Percentiles rank a stretch among this genome's conserved stretches.
Evolutionary conservation across 768 basidiomycete species (phyloP).

Genomic region (Boletellus ananas): DNA sequence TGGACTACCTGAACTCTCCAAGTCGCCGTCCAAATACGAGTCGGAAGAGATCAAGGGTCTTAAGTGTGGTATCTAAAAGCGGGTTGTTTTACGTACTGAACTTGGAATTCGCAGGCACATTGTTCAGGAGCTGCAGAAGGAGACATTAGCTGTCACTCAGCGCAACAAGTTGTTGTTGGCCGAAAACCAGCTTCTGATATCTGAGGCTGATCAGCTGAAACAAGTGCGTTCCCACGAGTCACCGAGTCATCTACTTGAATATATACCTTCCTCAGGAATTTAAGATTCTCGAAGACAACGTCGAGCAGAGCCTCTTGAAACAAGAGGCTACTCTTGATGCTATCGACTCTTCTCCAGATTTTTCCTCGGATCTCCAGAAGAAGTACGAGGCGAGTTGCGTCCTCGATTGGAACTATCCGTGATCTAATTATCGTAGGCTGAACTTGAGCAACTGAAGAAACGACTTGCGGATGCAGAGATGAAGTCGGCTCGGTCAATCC

Average conservation of each 20-base stretch:
- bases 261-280: conserved; percentile 56
- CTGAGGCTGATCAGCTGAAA: conserved; percentile 59
- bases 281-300: conserved; percentile 69
- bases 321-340: conserved; percentile 44
- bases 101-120: conserved; percentile 55
- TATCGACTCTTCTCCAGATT: conserved; percentile 14
- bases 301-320: conserved; percentile 55
- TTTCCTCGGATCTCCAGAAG: conserved; percentile 35
- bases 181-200: conserved; percentile 66
- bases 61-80: conserved; percentile 46
- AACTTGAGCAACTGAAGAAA: conserved; percentile 68
- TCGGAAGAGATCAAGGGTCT: conserved; percentile 72
- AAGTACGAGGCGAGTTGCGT: conserved; percentile 49
- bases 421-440: conserved; percentile 38
- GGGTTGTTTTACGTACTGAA: background rate
- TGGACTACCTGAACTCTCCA: conserved; percentile 30
- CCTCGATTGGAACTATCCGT: background rate
- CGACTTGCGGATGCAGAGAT: conserved; percentile 66
- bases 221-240: conserved; percentile 43
- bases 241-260: background rate
- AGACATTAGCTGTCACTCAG: conserved; percentile 59
- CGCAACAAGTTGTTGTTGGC: conserved; percentile 69
- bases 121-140: conserved; percentile 83
- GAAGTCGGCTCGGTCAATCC: conserved; percentile 65
- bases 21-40: conserved; percentile 49